Evolutionary conservation across 2,329 filamentous ascomycete species (phyloP).

Genomic region (Clonostachys solani): DNA sequence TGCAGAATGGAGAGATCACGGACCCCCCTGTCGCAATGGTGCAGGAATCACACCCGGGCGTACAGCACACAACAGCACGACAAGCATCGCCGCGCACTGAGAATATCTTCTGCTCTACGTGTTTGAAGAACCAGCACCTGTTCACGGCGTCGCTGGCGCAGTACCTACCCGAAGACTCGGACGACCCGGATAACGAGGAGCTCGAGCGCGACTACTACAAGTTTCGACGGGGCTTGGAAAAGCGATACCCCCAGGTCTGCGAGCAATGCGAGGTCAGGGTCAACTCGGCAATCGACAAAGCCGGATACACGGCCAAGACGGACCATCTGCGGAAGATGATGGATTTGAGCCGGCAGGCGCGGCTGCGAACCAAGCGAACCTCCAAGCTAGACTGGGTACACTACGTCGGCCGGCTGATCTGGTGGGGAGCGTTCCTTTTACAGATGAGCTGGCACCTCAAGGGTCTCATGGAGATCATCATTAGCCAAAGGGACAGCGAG

Average conservation of each 20-base stretch:
- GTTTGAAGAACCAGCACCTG: constrained; percentile 84
- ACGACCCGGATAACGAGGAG: constrained; percentile 63
- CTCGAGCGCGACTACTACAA: constrained; percentile 65
- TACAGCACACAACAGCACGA: not conserved
- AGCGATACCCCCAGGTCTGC: constrained; percentile 86
- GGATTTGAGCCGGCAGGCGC: constrained; percentile 50
- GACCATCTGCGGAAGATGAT: constrained; percentile 74
- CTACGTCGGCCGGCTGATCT: constrained; percentile 35
- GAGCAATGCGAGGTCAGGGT: constrained; percentile 73
- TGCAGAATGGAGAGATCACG: constrained; percentile 79
- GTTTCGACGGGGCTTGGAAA: constrained; percentile 71
- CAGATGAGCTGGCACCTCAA: constrained; percentile 48
- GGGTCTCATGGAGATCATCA: constrained; percentile 15
- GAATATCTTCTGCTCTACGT: constrained; percentile 60
- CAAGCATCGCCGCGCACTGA: not conserved
- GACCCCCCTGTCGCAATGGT: constrained; percentile 69
- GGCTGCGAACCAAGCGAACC: constrained; percentile 6
- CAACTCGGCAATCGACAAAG: constrained; percentile 61
- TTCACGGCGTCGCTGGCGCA: constrained; percentile 72
- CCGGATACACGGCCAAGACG: constrained; percentile 79
- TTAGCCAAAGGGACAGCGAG: constrained; percentile 8
- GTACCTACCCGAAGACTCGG: constrained; percentile 64
- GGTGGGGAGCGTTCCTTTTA: constrained; percentile 39
- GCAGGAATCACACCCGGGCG: constrained; percentile 14
- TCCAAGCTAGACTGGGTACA: constrained; percentile 35